Evolutionary conservation across 177 flowering plant species (phyloP), one percentile per base, ranked within the genome.

Genomic region (Vitis hybrid): DNA sequence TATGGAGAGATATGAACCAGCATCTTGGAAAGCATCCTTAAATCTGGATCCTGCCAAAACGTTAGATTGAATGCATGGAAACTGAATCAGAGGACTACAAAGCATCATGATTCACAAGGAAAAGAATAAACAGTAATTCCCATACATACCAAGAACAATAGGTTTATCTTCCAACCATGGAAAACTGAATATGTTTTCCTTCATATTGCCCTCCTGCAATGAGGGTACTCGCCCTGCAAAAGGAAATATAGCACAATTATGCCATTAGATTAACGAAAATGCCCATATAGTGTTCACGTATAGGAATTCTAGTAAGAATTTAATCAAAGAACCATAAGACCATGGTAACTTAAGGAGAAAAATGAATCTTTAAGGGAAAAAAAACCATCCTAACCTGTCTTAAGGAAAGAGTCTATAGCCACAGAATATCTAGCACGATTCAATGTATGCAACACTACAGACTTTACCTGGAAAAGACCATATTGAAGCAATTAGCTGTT

Each of bases 11-110:
- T 85, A 93, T 69, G 94, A 85, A 75, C 78, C 79, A 52, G 98
- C 90, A 56, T 93, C 99, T 72, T 92, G 95, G 72, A 93, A 93
- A 45, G 99, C 98, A 72, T 96, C 99, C 78, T 84, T 93, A 76
- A 93, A 90, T 79, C 97, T 86, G 15, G 97, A 72, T 68, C 97
- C 99, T 96, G 83, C 19, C 19, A 79, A 74, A 15, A 51, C 26
- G 52, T 50, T 19, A 66, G 8, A 56, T 2, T 51, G 53, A 53
- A 67, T 57, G 10, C 26, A 55, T 8, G 45, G 45, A 39, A 39
- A 39, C 45, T 0, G 59, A 33, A 51, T 18, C 56, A 68, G 26
- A 39, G 29, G 14, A 14, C 11, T 0, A n/a, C 16, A 50, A 57
- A 51, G 4, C 10, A 22, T 58, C 5, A n/a, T 7, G 15, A 62